A percentile compares a stretch with the other conserved stretches of the same genome.
Conservation (phyloP, 805 yeast genomes). For the Lipomyces chichibuensis region DNA sequence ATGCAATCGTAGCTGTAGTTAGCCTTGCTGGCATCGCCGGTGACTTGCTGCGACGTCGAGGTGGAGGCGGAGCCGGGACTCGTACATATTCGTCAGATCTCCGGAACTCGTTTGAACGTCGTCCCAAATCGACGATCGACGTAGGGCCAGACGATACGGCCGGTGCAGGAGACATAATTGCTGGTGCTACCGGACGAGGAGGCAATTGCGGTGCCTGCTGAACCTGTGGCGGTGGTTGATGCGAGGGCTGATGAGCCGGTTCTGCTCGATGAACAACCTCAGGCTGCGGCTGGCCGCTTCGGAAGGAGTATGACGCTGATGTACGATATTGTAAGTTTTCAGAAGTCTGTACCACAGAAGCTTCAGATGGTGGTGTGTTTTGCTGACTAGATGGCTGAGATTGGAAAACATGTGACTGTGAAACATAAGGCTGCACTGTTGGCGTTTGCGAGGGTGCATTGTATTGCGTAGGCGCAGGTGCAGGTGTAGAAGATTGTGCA, state of each 20-base stretch:
- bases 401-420: neutral
- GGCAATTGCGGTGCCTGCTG: slow-evolving; percentile 4
- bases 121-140: slow-evolving; percentile 13
- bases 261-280: neutral
- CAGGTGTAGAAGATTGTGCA: neutral
- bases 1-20: neutral
- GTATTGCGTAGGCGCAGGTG: neutral
- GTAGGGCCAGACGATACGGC: slow-evolving; percentile 11
- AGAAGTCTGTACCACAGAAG: neutral
- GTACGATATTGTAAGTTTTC: neutral
- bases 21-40: slow-evolving; percentile 6
- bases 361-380: neutral
- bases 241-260: neutral
- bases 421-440: neutral
- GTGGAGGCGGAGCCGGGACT: slow-evolving; percentile 10
- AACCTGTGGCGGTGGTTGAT: neutral
- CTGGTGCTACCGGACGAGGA: slow-evolving; percentile 11
- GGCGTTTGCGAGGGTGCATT: neutral
- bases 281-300: neutral
- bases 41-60: slow-evolving; percentile 20
- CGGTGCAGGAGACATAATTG: slow-evolving; percentile 4
- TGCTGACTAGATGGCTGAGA: neutral
- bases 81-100: neutral
- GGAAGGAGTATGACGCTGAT: neutral
- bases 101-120: slow-evolving; percentile 15